Evolutionary conservation across 2,329 filamentous ascomycete species (phyloP), one percentile per base, ranked within the genome.

Genomic region (Neonectria coccinea): DNA sequence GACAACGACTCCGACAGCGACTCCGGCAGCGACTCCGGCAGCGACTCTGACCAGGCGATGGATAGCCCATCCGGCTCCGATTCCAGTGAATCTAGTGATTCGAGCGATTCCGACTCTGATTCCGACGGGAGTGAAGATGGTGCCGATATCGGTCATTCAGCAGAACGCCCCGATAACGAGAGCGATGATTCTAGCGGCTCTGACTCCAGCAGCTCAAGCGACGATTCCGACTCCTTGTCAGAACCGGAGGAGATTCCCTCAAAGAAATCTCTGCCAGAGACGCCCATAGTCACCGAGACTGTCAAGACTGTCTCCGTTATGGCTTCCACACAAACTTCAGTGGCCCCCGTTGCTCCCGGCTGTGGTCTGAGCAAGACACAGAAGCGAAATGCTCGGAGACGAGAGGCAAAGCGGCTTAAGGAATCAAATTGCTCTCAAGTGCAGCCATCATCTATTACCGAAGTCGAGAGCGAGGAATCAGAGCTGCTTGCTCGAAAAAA

Each of bases 371-470:
- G 76, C 0, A 78, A 70, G 36, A 88, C 86, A 0, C 82, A 83
- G 67, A 85, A 80, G 64, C 81, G 86, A 6, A 88, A 88, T 65
- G 81, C 80, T 9, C 79, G 86, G 29, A 80, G 85, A 47, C 81
- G 82, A 36, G 75, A 77, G 3, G 76, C 77, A 3, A 80, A 81
- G 59, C 67, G 65, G 2, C 11, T 70, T 14, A 68, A 45, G 33
- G 53, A 58, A 14, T 29, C 66, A 6, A 60, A 66, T 4, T 57
- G 62, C 4, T 47, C 53, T 3, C 72, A 73, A 20, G 71, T 75
- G 27, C 41, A 69, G 57, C 51, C 69, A 27, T n/a, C 70, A 10
- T 60, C 62, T 56, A 45, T 36, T 27, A 62, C 63, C 8, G 62
- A 66, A 12, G 42, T 27, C 4, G 53, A 52, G 29, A 59, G 41